Evolutionary conservation across 208 protist genomes (phyloP).

Genomic region (Naegleria fowleri): DNA sequence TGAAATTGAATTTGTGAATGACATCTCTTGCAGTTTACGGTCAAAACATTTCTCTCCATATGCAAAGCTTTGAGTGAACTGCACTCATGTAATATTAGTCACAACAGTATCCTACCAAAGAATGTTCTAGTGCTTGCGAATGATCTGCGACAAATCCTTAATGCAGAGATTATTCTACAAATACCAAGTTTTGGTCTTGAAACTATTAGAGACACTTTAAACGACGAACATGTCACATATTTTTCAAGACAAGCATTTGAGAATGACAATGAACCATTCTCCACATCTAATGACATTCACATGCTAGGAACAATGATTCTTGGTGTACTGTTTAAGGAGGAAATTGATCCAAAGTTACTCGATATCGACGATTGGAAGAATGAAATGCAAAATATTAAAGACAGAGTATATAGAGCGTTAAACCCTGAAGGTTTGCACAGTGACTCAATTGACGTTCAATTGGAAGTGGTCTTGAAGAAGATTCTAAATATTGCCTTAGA

Average conservation of each 20-base stretch:
- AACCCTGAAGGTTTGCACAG: background rate
- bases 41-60: background rate
- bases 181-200: background rate
- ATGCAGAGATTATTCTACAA: background rate
- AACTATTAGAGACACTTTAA: background rate
- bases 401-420: background rate
- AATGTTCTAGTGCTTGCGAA: background rate
- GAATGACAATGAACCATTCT: background rate
- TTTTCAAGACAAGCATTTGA: background rate
- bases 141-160: background rate
- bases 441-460: background rate
- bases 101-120: background rate
- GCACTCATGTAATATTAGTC: background rate
- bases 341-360: background rate
- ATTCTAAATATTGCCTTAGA: background rate
- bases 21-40: background rate
- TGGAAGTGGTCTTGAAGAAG: background rate
- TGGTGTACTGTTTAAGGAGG: background rate
- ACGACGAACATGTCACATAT: background rate
- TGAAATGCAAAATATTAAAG: background rate
- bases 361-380: background rate
- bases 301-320: background rate
- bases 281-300: background rate
- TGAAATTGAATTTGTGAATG: too few species aligned
- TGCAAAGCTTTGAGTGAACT: background rate